phyloP scores from a whole-genome alignment of 805 yeast species.

The Saccharomycopsis sp. region DNA sequence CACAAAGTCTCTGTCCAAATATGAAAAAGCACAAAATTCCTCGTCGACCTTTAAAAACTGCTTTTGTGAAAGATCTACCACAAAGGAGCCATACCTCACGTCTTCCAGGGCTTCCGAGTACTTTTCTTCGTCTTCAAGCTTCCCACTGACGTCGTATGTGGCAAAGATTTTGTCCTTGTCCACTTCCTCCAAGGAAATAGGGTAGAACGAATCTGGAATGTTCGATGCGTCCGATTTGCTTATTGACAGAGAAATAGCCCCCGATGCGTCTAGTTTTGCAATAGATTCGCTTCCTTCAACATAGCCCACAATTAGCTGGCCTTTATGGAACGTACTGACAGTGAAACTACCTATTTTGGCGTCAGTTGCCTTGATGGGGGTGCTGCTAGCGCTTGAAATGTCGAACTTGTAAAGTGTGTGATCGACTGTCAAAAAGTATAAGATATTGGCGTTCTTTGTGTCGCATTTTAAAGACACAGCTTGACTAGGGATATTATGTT shows the following conservation, averaged over 20 bases:
- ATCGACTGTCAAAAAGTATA: background rate
- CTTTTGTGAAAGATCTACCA: slow-evolving; percentile 1
- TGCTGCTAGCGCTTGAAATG: background rate
- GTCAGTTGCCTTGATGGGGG: background rate
- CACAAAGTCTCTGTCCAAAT: slow-evolving; percentile 7
- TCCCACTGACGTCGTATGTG: slow-evolving; percentile 11
- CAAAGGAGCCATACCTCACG: slow-evolving; percentile 7
- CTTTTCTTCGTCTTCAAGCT: background rate
- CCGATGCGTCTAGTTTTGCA: background rate
- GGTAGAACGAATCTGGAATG: background rate
- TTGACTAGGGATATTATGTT: background rate
- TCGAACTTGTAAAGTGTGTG: background rate
- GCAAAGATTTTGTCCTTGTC: background rate
- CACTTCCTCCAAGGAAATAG: slow-evolving; percentile 4
- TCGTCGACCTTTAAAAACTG: slow-evolving; percentile 4
- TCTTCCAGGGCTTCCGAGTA: background rate
- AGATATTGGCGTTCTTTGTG: background rate
- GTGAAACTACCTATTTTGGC: background rate
- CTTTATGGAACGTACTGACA: background rate
- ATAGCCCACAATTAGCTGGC: background rate
- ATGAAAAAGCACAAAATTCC: slow-evolving; percentile 9
- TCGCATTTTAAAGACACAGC: background rate
- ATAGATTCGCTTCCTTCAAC: background rate
- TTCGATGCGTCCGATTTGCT: background rate
- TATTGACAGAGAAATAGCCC: background rate